phyloP scores from a whole-genome alignment of 2,329 filamentous ascomycete species.

The Talaromyces marneffei region DNA sequence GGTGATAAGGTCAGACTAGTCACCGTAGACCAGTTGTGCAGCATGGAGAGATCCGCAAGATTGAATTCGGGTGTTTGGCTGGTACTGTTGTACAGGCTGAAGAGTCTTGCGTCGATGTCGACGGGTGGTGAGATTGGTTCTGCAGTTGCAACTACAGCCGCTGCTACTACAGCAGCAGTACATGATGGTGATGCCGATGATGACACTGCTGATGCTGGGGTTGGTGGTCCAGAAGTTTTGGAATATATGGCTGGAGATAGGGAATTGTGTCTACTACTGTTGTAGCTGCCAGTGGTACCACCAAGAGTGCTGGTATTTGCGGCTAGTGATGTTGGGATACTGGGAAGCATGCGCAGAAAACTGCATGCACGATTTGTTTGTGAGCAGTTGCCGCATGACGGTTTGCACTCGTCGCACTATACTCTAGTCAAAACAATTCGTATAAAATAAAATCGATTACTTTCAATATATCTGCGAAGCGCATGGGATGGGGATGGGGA shows the following conservation, averaged over 20 bases:
- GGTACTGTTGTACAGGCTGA: not conserved
- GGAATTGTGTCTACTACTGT: not conserved
- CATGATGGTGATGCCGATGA: not conserved
- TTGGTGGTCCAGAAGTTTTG: not conserved
- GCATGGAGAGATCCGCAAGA: conserved; percentile 31
- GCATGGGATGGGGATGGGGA: too few species aligned
- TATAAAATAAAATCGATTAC: not conserved
- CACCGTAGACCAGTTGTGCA: conserved; percentile 32
- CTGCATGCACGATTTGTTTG: conserved; percentile 12
- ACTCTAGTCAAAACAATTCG: not conserved
- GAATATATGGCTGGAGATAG: not conserved
- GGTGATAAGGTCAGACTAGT: conserved; percentile 18
- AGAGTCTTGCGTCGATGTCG: not conserved
- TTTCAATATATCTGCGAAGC: not conserved
- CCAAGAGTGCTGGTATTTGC: not conserved
- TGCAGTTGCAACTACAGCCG: not conserved
- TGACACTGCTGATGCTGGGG: not conserved
- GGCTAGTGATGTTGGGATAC: conserved; percentile 5
- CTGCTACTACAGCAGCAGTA: too few species aligned
- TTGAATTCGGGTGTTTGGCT: conserved; percentile 8
- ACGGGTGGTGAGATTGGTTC: not conserved
- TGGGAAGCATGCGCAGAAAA: conserved; percentile 12
- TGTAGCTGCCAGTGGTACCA: not conserved
- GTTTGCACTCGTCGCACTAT: conserved; percentile 15
- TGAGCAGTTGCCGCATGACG: conserved; percentile 14